phyloP scores from a whole-genome alignment of 495 filamentous ascomycete genomes.

The Penicillium ochrochloron region DNA sequence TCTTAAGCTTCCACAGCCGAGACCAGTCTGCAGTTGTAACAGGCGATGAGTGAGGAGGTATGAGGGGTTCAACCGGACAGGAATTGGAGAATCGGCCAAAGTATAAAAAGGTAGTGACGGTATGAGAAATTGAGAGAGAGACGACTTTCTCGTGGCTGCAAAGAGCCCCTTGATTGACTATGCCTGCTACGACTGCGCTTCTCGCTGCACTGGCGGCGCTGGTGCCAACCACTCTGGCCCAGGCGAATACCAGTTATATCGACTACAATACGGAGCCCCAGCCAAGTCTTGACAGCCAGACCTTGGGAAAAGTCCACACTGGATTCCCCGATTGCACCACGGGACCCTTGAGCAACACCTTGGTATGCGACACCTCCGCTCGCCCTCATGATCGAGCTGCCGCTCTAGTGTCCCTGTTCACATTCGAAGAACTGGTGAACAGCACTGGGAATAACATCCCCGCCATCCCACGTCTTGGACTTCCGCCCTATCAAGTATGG shows the following conservation, averaged over 20 bases:
- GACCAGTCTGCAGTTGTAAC: not conserved
- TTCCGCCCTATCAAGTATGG: slow-evolving; percentile 58
- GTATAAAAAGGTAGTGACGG: not conserved
- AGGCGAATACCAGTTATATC: slow-evolving; percentile 37
- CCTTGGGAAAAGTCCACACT: slow-evolving; percentile 26
- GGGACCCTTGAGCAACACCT: slow-evolving; percentile 38
- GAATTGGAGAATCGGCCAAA: not conserved
- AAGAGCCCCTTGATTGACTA: slow-evolving; percentile 1
- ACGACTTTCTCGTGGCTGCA: not conserved
- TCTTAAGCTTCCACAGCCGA: slow-evolving; percentile 7
- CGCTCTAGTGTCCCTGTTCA: slow-evolving; percentile 47
- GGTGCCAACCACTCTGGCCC: slow-evolving; percentile 31
- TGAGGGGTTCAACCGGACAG: not conserved
- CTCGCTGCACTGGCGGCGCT: slow-evolving; percentile 36
- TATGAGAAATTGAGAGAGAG: not conserved
- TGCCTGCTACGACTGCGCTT: slow-evolving; percentile 21
- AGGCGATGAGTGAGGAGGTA: not conserved
- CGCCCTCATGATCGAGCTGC: slow-evolving; percentile 52
- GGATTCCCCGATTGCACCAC: slow-evolving; percentile 42
- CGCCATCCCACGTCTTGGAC: slow-evolving; percentile 60
- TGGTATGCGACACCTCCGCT: slow-evolving; percentile 54
- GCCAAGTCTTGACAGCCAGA: slow-evolving; percentile 35
- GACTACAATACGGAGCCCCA: slow-evolving; percentile 40
- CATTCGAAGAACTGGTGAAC: slow-evolving; percentile 60
- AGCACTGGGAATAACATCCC: slow-evolving; percentile 59